Evolutionary conservation across 108 stramenopile genomes (phyloP), one percentile per base, ranked within the genome.

Genomic region (Skeletonema potamos): DNA sequence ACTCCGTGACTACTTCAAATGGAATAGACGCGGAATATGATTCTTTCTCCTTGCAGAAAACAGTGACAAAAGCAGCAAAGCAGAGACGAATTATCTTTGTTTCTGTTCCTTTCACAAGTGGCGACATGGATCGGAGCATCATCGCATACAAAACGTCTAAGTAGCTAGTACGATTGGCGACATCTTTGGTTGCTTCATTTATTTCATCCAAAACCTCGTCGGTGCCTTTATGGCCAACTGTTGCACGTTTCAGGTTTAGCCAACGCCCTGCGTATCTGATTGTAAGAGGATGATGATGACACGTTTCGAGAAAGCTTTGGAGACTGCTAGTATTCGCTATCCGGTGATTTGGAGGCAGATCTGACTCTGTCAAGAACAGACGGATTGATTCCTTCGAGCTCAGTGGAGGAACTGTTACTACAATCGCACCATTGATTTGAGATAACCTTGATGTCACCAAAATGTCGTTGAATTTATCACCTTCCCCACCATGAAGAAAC

Each of bases 191-290:
- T 6, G 76, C 54, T 18, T 10, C 18, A 34, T 75, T 76, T 9
- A 85, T 84, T 61, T 78, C 83, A 32, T 57, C 70, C 43, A 89
- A 39, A 44, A 89, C 73, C 18, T 83, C 85, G 34, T 92, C 87
- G 71, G 87, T 84, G 8, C 82, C 85, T 36, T 87, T 89, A 2
- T 84, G 61, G 8, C 89, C 85, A 56, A 82, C 82, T 9, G 91
- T 88, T 18, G 78, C 86, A 57, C 88, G 85, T 41, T 92, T 92
- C 60, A 89, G 59, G 57, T 81, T 82, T 12, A 88, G 54, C 91
- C 91, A 92, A 17, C 91, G 84, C 2, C 91, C 91, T 17, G 87
- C 87, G 65, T 73, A 83, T 32, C 89, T 92, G 7, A 89, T 87
- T n/a, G 87, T 85, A 15, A 92, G 64, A 3, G 88, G 87, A 55